These are phyloP conservation scores for Cairneyella variabilis DNA, from an alignment of 495 filamentous ascomycete species.

Conservation along the genomic window DNA sequence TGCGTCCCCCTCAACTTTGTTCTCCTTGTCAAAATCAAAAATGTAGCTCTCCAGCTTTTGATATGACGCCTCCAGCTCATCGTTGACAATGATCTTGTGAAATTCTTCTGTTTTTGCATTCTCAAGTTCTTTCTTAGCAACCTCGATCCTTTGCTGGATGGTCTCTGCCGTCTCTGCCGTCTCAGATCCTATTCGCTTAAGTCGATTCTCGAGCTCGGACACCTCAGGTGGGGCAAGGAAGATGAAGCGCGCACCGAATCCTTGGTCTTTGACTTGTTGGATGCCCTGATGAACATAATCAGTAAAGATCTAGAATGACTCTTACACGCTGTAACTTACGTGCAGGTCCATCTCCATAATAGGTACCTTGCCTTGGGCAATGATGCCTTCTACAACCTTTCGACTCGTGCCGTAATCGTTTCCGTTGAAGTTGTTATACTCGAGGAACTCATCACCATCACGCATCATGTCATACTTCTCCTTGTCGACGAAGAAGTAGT, in stretches of 20 bases:
- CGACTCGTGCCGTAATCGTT: constrained; percentile 42
- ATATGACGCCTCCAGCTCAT: constrained; percentile 66
- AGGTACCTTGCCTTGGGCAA: constrained; percentile 43
- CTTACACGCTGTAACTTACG: constrained; percentile 32
- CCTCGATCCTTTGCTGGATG: constrained; percentile 54
- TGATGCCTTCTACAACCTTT: constrained; percentile 39
- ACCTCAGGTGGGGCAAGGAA: constrained; percentile 67
- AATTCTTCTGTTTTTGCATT: constrained; percentile 56
- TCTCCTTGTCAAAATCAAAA: constrained; percentile 18
- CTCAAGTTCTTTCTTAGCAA: constrained; percentile 63
- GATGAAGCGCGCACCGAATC: constrained; percentile 66
- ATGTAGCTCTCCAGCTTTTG: constrained; percentile 27
- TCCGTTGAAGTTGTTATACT: constrained; percentile 40
- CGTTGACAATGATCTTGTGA: constrained; percentile 60
- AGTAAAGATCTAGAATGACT: not conserved
- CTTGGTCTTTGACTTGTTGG: constrained; percentile 68
- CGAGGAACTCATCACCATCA: constrained; percentile 48
- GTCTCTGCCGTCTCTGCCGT: constrained; percentile 58
- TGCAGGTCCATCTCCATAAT: constrained; percentile 55
- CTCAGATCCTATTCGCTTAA: constrained; percentile 47
- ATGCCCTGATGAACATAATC: constrained; percentile 47
- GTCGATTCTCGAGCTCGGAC: constrained; percentile 50
- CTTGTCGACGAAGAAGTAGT: constrained; percentile 43
- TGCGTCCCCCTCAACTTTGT: not conserved
- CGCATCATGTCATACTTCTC: constrained; percentile 45